Evolutionary conservation across 352 stramenopile genomes (phyloP).

Genomic region (Phytophthora brassicae): DNA sequence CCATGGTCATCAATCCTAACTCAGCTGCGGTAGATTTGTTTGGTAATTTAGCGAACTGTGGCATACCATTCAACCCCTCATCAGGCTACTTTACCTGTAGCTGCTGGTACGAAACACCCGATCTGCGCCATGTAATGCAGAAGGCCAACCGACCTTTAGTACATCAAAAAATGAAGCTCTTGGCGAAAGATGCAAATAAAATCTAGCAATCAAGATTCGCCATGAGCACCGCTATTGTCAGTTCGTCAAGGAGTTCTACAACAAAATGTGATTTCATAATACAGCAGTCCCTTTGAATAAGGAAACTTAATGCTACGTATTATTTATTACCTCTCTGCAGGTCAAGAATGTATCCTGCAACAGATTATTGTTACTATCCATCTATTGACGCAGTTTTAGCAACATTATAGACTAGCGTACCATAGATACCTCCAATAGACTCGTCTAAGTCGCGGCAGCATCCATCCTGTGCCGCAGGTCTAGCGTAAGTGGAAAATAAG

Average conservation of each 20-base stretch:
- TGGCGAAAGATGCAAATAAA: constrained; percentile 59
- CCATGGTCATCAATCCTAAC: constrained; percentile 73
- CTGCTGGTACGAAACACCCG: constrained; percentile 75
- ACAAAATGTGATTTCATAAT: not conserved
- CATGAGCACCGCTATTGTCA: constrained; percentile 70
- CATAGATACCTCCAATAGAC: constrained; percentile 83
- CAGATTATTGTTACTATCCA: constrained; percentile 8
- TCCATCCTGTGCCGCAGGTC: constrained; percentile 43
- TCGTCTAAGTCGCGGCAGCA: constrained; percentile 82
- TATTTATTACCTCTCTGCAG: constrained; percentile 61
- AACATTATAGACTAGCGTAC: constrained; percentile 23
- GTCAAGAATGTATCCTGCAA: constrained; percentile 76
- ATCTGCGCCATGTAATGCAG: constrained; percentile 88
- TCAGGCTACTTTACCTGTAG: constrained; percentile 48
- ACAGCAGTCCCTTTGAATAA: not conserved
- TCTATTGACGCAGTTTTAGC: not conserved
- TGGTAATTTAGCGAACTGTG: not conserved
- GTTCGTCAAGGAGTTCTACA: constrained; percentile 72
- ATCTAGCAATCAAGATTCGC: constrained; percentile 73
- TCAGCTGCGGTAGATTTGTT: constrained; percentile 56
- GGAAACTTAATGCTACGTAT: too few relatives aligned
- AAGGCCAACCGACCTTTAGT: constrained; percentile 83
- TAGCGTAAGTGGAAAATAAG: not conserved
- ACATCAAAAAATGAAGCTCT: constrained; percentile 81
- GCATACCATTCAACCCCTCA: not conserved